Conservation (phyloP, 177 flowering plant genomes). For the Telopea speciosissima region DNA sequence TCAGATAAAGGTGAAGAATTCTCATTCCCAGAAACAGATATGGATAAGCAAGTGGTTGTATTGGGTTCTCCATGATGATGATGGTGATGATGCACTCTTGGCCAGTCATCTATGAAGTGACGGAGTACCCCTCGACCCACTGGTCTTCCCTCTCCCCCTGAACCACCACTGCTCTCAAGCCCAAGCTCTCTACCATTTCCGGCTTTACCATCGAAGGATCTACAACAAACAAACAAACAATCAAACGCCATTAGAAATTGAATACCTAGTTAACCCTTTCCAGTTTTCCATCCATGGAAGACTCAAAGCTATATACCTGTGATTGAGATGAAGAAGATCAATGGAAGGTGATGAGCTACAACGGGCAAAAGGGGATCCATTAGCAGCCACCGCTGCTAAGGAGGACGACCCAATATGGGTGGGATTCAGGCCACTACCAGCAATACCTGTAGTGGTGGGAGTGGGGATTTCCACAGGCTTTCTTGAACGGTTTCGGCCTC, state of each 20-base stretch:
- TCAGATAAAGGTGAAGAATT: conserved; percentile 34
- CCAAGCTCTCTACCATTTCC: conserved; percentile 24
- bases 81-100: conserved; percentile 40
- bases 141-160: conserved; percentile 23
- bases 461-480: conserved; percentile 97
- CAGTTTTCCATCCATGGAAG: too few relatives aligned
- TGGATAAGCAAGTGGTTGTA: conserved; percentile 42
- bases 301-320: conserved; percentile 39
- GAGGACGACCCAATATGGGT: conserved; percentile 12
- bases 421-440: conserved; percentile 13
- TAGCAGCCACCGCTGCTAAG: conserved; percentile 11
- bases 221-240: conserved; percentile 17
- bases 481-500: conserved; percentile 99
- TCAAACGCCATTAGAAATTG: too few relatives aligned
- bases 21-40: conserved; percentile 39
- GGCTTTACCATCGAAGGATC: conserved; percentile 29
- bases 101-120: conserved; percentile 84
- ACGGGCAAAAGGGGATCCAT: conserved; percentile 26
- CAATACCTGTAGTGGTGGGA: conserved; percentile 15
- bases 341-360: conserved; percentile 34
- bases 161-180: conserved; percentile 11
- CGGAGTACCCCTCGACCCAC: conserved; percentile 44
- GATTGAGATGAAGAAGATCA: conserved; percentile 38
- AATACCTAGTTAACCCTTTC: too few relatives aligned
- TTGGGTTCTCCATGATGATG: conserved; percentile 16